Percentiles rank a stretch among this genome's conserved stretches.
Evolutionary conservation across 495 filamentous ascomycete species (phyloP).

Genomic region (Podospora fimiseda): DNA sequence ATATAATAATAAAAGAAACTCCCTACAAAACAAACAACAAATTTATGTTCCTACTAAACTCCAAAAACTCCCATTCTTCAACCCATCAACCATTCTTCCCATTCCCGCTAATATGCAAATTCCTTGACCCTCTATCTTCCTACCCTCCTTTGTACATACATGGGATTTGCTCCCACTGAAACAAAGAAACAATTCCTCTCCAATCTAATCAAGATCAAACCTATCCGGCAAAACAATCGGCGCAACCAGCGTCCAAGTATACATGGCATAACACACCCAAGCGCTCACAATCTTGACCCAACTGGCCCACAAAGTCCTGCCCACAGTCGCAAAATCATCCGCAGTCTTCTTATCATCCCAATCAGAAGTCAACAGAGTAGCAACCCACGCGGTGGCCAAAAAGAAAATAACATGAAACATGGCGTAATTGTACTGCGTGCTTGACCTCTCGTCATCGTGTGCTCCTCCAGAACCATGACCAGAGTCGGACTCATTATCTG

Average conservation of each 20-base stretch:
- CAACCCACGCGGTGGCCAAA: constrained; percentile 91
- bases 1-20: not conserved
- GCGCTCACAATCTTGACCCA: constrained; percentile 99
- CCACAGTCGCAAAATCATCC: constrained; percentile 82
- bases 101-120: no score
- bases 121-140: not conserved
- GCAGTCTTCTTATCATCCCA: constrained; percentile 52
- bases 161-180: not conserved
- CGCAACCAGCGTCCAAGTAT: constrained; percentile 85
- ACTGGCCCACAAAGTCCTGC: constrained; percentile 92
- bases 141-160: not conserved
- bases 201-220: constrained; percentile 51
- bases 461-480: constrained; percentile 40
- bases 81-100: no score
- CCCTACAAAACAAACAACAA: not conserved
- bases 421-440: constrained; percentile 92
- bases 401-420: constrained; percentile 98
- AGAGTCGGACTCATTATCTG: constrained; percentile 53
- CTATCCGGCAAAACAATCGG: constrained; percentile 80
- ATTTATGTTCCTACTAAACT: not conserved
- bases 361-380: constrained; percentile 82
- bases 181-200: not conserved
- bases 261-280: constrained; percentile 95
- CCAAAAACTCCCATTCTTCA: not conserved
- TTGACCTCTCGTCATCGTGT: constrained; percentile 81